Conservation (phyloP, 1,139 yeast species). For the Saccharomyces hybrid region DNA sequence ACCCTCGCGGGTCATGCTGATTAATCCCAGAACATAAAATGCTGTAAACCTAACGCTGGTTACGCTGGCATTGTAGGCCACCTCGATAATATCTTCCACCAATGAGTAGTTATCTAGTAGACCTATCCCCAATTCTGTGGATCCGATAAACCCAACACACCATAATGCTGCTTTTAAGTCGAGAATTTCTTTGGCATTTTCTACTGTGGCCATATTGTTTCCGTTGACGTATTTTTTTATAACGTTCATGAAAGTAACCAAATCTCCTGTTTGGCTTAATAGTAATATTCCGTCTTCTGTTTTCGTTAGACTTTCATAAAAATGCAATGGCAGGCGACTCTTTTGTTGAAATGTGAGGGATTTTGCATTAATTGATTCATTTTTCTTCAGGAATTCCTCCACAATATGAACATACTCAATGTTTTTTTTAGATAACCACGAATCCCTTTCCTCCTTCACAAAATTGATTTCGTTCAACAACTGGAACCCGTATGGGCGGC, state of each 20-base stretch:
- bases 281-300: constrained; percentile 72
- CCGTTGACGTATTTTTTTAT: constrained; percentile 34
- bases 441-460: constrained; percentile 49
- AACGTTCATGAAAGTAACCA: constrained; percentile 38
- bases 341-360: constrained; percentile 6
- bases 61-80: constrained; percentile 48
- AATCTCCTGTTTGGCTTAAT: constrained; percentile 42
- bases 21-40: constrained; percentile 68
- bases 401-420: constrained; percentile 46
- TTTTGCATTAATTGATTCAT: constrained; percentile 5
- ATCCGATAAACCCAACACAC: constrained; percentile 81
- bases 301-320: constrained; percentile 70
- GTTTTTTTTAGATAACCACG: constrained; percentile 50
- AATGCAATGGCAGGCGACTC: constrained; percentile 50
- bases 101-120: constrained; percentile 55
- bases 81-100: constrained; percentile 47
- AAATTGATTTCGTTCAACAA: constrained; percentile 46
- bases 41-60: constrained; percentile 71
- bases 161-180: constrained; percentile 71
- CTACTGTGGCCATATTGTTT: constrained; percentile 13
- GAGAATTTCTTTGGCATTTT: constrained; percentile 29
- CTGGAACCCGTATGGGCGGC: constrained; percentile 50
- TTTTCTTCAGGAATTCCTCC: constrained; percentile 34
- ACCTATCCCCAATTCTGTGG: constrained; percentile 59
- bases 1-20: constrained; percentile 70